Evolutionary conservation across 331 rosid genomes (phyloP).

Genomic region (Rosa hybrid): DNA sequence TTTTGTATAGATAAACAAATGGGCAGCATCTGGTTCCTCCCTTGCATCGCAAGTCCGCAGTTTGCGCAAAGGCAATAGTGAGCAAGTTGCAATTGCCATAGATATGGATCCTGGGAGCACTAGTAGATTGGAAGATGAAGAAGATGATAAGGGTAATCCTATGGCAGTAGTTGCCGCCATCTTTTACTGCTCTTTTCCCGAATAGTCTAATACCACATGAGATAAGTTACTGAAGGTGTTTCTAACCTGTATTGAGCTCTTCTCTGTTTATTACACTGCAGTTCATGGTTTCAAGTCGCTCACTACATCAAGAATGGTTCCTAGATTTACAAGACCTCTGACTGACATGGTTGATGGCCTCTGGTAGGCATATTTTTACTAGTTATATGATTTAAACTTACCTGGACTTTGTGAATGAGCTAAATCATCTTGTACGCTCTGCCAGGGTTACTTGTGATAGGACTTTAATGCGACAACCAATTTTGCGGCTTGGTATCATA

Average conservation of each 20-base stretch:
- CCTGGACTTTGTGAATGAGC: slow-evolving; percentile 13
- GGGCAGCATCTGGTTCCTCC: slow-evolving; percentile 66
- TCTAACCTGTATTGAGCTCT: slow-evolving; percentile 6
- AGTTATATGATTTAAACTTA: slow-evolving; percentile 10
- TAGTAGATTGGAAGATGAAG: slow-evolving; percentile 82
- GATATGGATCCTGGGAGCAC: slow-evolving; percentile 75
- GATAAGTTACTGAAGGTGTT: not conserved
- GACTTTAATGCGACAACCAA: slow-evolving; percentile 87
- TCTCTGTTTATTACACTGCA: slow-evolving; percentile 32
- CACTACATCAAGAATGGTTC: slow-evolving; percentile 77
- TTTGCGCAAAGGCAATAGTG: slow-evolving; percentile 86
- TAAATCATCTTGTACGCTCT: slow-evolving; percentile 23
- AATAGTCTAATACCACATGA: not conserved
- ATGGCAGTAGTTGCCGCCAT: slow-evolving; percentile 9
- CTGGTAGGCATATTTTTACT: slow-evolving; percentile 56
- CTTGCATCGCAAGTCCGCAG: slow-evolving; percentile 91
- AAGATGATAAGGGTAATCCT: slow-evolving; percentile 85
- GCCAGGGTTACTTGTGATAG: slow-evolving; percentile 97
- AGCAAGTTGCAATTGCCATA: slow-evolving; percentile 90
- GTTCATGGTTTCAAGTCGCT: slow-evolving; percentile 98
- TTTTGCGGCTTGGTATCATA: slow-evolving; percentile 79
- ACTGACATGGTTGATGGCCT: slow-evolving; percentile 92
- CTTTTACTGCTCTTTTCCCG: slow-evolving; percentile 6
- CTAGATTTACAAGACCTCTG: slow-evolving; percentile 84
- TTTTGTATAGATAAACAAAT: slow-evolving; percentile 55